Evolutionary conservation across 192 early-diverging fungal genomes (phyloP), one percentile per base, ranked within the genome.

Genomic region (Allomyces arbusculus): DNA sequence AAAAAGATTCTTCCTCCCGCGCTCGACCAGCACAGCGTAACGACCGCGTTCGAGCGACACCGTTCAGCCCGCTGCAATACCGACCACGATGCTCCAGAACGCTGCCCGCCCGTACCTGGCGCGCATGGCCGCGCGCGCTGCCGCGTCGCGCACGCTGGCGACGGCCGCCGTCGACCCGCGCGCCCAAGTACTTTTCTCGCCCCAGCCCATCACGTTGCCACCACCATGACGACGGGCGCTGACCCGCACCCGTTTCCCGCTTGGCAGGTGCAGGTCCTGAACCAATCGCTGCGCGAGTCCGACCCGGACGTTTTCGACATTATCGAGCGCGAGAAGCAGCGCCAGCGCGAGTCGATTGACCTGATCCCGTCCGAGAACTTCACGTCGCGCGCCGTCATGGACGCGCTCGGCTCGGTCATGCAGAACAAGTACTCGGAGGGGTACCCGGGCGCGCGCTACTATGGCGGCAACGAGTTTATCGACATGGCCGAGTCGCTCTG

Each of bases 381-480:
- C 74, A 99, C 96, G 19, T 95, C 92, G 61, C 84, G 85, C 58
- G 86, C 94, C 0, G 96, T 97, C 61, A 92, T 95, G 89, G 85
- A 92, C 55, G 91, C 91, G 12, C 82, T 99, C 62, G 96, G 96
- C 24, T 95, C 93, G 11, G 85, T 95, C 43, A 92, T 99, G 87
- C 94, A 97, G 77, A 99, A 99, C 87, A 99, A 99, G 80, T 98
- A 97, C 80, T 94, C 92, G 24, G 95, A 95, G 78, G 95, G 93
- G 43, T 95, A 98, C 81, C 90, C 91, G 10, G 87, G 88, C 28
- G 92, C 93, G 23, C 87, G 92, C 71, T 99, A 99, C 82, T 99
- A 99, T 77, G 96, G 96, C 67, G 96, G 96, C 69, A 99, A 99
- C 78, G 90, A 97, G 77, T 92, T 82, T 70, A 99, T 99, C 69